Evolutionary conservation across 768 basidiomycete species (phyloP), one percentile per base, ranked within the genome.

Genomic region (Suillus subalutaceus): DNA sequence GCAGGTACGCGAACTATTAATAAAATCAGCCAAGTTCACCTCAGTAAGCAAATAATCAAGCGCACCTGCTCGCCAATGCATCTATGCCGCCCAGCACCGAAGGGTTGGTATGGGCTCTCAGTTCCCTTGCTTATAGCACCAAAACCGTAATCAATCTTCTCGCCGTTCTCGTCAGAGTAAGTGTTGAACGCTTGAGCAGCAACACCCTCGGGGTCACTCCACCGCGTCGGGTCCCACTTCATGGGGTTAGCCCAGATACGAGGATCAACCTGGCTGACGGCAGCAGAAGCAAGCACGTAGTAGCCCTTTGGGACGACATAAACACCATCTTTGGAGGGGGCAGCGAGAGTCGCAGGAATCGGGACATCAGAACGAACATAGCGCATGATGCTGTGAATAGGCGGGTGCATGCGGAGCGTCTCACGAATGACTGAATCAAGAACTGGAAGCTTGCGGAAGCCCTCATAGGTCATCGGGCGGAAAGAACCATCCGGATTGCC

Each of bases 61-160:
- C 82, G 57, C 55, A 89, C 90, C 81, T 90, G 91, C 79, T 96
- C 95, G 68, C 95, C 94, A 67, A 98, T 96, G 78, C 94, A 99
- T 69, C 96, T 84, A 81, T 97, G 97, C 72, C 93, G 85, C 37
- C 97, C 97, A 62, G 97, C 97, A 67, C 97, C 97, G 73, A 99
- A 99, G 2, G 97, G 97, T 75, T 97, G 93, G 77, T 99, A 98
- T 60, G 93, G 94, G 70, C 91, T 93, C 65, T 96, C 93, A 7
- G 96, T 98, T 59, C 96, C 96, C 80, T 98, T 97, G 81, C 91
- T 93, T 63, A 99, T 92, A 66, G 90, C 87, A 62, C 97, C 97
- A 77, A 94, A 99, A 2, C 97, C 97, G 72, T 91, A 99, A 78
- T 99, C 97, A 67, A 99, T 83, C 82, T 96, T 96, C 78, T 97